These are phyloP conservation scores for Hanseniaspora pseudoguilliermondii DNA, from an alignment of 805 yeast genomes.

Conservation along the genomic window DNA sequence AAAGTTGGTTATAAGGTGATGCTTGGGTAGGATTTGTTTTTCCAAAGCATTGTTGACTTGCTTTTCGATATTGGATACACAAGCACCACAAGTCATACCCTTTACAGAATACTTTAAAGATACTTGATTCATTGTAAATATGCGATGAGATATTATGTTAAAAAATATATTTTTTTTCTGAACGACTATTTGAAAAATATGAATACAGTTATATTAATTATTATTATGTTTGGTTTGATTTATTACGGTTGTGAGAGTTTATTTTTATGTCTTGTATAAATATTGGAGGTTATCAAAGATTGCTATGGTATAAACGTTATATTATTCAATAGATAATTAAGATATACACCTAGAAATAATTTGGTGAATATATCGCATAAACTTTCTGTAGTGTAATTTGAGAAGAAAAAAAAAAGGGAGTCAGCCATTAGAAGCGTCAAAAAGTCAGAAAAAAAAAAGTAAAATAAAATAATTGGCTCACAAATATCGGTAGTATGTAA, in stretches of 20 bases:
- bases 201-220: no score
- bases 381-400: no score
- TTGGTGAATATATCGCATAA: no score
- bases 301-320: no score
- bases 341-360: no score
- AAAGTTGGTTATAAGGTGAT: background rate
- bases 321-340: no score
- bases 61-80: slow-evolving; percentile 53
- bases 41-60: slow-evolving; percentile 43
- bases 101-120: slow-evolving; percentile 18
- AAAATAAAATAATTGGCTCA: background rate
- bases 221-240: no score
- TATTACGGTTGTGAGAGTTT: no score
- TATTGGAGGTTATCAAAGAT: no score
- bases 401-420: no score
- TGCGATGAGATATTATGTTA: background rate
- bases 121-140: background rate
- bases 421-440: background rate
- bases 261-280: no score
- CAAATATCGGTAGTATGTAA: background rate
- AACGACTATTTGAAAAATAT: background rate
- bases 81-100: slow-evolving; percentile 92
- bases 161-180: background rate
- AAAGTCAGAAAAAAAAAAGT: background rate
- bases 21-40: background rate